Base-by-base conservation (phyloP, 2,329 filamentous ascomycete species). In the Paraphaeosphaeria sporulosa region DNA sequence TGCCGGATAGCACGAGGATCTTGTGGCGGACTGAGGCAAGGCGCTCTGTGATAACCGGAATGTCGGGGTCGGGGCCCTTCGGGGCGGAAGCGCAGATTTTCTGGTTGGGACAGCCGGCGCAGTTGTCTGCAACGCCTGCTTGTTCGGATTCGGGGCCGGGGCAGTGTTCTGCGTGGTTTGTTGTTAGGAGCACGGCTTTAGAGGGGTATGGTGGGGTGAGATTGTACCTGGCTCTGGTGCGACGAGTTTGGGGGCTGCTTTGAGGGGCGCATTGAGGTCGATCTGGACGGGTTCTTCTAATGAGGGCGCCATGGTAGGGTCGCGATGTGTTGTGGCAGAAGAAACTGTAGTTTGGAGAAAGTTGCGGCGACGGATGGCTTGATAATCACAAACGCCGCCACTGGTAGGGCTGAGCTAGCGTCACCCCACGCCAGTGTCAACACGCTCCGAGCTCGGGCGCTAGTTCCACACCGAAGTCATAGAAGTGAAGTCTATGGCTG, bases 81-180 rank as follows among this genome's bases (percentile, higher is more conserved):
- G 94, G 94, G 1, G 94, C 91, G 1, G 94, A 92, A 19, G 94
- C 94, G 82, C 95, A 99, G 71, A 99, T 97, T 50, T 88, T 84
- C 81, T 99, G 94, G 82, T 99, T 99, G 1, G 95, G 95, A 74
- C 95, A 99, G 56, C 94, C 94, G 50, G 90, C 92, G 82, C 95
- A 99, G 46, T 93, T 93, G 79, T 97, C 94, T 58, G 83, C 84
- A 78, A 85, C 80, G 53, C 86, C 87, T 49, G 86, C 86, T 67
- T 86, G 81, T 66, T 92, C 84, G 15, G 90, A 93, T 74, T 94
- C 91, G 4, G 92, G 95, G 0, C 95, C 95, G 3, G 94, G 94
- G 74, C 95, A 99, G 83, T 98, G 94, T 79, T 98, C 93, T 81
- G 62, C 23, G n/a, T 23, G 51, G 61, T 56, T 55, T 40, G 34